Conservation (phyloP, 345 rosid genomes). For the Linum tenue region DNA sequence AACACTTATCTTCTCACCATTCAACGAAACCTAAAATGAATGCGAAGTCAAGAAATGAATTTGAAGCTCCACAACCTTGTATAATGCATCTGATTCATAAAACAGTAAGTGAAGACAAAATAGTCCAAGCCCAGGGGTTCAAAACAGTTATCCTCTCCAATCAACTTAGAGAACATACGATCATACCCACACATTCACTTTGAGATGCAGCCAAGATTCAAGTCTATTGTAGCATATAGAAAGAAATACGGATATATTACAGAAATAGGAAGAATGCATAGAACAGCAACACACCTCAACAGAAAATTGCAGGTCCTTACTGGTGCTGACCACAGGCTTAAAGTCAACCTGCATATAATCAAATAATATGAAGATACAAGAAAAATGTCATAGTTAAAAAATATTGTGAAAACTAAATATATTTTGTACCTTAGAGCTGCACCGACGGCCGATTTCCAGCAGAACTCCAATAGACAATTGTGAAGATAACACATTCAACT, state of each 20-base stretch:
- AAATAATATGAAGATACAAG: conserved; percentile 13
- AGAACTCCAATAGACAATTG: conserved; percentile 67
- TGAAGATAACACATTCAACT: conserved; percentile 46
- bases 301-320: conserved; percentile 88
- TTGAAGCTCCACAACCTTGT: background rate
- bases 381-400: background rate
- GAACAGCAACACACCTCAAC: conserved; percentile 61
- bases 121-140: too few species aligned
- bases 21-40: conserved; percentile 55
- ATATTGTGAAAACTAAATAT: conserved; percentile 5
- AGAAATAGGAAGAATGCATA: background rate
- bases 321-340: conserved; percentile 68
- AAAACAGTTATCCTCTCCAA: background rate
- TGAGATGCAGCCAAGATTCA: background rate
- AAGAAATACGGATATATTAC: background rate
- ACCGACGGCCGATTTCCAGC: conserved; percentile 87
- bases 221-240: background rate
- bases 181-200: background rate
- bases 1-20: conserved; percentile 91
- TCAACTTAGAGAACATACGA: background rate
- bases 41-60: conserved; percentile 7
- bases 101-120: too few species aligned
- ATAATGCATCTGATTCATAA: background rate
- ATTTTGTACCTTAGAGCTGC: conserved; percentile 65
- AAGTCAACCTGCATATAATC: conserved; percentile 62